These are phyloP conservation scores for Cokeromyces recurvatus DNA, from an alignment of 371 early-diverging fungal genomes.

Conservation along the genomic window DNA sequence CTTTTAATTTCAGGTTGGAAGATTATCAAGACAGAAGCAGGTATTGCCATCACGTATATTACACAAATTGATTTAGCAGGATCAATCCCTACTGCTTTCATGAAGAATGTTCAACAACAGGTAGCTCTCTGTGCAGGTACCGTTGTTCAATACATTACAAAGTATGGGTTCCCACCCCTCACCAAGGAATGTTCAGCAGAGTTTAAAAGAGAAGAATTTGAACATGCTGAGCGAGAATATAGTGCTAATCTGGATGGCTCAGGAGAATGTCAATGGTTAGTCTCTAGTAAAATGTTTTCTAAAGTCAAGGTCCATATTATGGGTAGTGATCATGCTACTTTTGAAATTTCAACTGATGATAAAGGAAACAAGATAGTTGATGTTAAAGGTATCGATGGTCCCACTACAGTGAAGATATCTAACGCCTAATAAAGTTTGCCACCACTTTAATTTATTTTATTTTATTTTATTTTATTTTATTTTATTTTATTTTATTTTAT, in stretches of 20 bases:
- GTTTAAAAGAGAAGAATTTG: slow-evolving; percentile 29
- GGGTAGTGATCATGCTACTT: slow-evolving; percentile 11
- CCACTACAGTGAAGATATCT: slow-evolving; percentile 19
- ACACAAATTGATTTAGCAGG: slow-evolving; percentile 45
- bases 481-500: too few relatives aligned
- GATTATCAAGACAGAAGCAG: slow-evolving; percentile 21
- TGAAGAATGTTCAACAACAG: slow-evolving; percentile 35
- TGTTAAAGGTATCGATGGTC: slow-evolving; percentile 16
- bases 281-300: slow-evolving; percentile 35
- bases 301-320: slow-evolving; percentile 26
- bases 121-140: slow-evolving; percentile 43
- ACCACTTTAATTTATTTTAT: too few relatives aligned
- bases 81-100: slow-evolving; percentile 34
- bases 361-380: slow-evolving; percentile 8
- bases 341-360: slow-evolving; percentile 9
- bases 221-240: slow-evolving; percentile 23
- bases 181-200: slow-evolving; percentile 4
- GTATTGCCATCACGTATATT: slow-evolving; percentile 37
- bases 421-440: not conserved
- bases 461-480: too few relatives aligned
- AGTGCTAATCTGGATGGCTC: slow-evolving; percentile 16
- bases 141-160: slow-evolving; percentile 32
- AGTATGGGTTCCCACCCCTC: slow-evolving; percentile 33
- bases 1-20: slow-evolving; percentile 46
- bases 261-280: slow-evolving; percentile 15